A percentile compares a stretch with the other conserved stretches of the same genome.
Conservation (phyloP, 495 filamentous ascomycete species). For the Penicillium cinerascens region DNA sequence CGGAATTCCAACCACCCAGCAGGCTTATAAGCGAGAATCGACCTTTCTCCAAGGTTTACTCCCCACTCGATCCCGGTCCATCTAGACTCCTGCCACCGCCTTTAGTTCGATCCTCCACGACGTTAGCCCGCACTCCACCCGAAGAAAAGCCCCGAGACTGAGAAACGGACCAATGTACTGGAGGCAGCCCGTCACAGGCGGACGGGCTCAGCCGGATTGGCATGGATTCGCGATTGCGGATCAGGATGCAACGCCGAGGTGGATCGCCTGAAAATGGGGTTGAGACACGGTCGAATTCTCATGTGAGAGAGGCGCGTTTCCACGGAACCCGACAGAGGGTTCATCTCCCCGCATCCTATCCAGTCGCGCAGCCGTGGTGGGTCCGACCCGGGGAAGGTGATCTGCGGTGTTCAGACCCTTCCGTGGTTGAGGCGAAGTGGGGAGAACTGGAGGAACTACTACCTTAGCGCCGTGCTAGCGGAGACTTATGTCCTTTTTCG, state of each 20-base stretch:
- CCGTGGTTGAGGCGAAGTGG: neutral
- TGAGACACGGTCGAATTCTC: neutral
- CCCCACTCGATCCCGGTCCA: neutral
- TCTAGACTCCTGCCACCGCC: slow-evolving; percentile 1
- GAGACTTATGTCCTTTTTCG: neutral
- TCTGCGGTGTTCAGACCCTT: neutral
- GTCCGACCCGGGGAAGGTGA: neutral
- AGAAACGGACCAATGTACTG: slow-evolving; percentile 4
- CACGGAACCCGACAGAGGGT: neutral
- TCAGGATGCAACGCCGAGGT: slow-evolving; percentile 15
- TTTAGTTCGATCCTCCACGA: neutral
- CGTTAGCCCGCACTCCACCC: neutral
- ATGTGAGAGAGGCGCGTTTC: slow-evolving; percentile 11
- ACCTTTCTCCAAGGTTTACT: neutral
- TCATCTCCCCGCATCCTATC: neutral
- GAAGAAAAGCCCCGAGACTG: slow-evolving; percentile 15
- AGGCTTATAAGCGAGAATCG: slow-evolving; percentile 5
- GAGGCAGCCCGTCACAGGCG: slow-evolving; percentile 7
- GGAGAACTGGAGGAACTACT: neutral
- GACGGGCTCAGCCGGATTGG: slow-evolving; percentile 10
- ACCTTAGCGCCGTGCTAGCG: neutral
- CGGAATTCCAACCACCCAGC: neutral
- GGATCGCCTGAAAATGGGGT: slow-evolving; percentile 4
- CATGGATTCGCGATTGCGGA: slow-evolving; percentile 12
- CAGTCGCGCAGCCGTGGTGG: too few relatives aligned